Base-by-base conservation (phyloP, 352 stramenopile species). In the Pythium monospermum region DNA sequence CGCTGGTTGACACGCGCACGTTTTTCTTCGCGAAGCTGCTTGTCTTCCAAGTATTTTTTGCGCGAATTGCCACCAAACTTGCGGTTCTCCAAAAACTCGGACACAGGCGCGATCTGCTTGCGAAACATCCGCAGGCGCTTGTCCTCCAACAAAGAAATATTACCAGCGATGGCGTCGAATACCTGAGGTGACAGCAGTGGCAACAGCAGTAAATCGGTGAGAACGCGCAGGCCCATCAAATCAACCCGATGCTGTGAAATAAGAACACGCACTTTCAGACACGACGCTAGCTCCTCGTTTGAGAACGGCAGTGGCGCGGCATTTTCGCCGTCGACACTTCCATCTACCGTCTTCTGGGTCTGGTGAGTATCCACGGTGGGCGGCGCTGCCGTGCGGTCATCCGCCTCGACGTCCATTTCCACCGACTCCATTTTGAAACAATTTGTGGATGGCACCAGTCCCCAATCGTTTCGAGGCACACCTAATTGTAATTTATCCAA, bases 41-140 rank as follows among this genome's bases (percentile, higher is more conserved):
- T 92, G 62, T 94, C 83, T 39, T 94, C 81, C 10, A 94, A 53
- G 62, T 92, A 94, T 53, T 94, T 91, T 53, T 94, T 94, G 37
- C 83, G 81, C 3, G 79, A 78, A 41, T 84, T 68, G 8, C 83
- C 83, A 21, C 81, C 80, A 53, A 89, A 94, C 61, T 94, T 94
- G 53, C 83, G 83, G 39, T 59, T 73, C 62, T 94, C 83, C 69
- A 94, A 74, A 54, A 73, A 83, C 28, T 91, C 83, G 5, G 75
- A 67, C 23, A 94, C 64, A 4, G 83, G 83, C 36, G 80, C 83
- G 44, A 94, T 58, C 52, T 79, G 71, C 67, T 94, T 94, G 40
- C 83, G 83, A 42, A 92, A 65, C 21, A 70, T 49, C 42, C 83
- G 83, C 70, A 94, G 81, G 45, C 81, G 83, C 54, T 71, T 68